Evolutionary conservation across 163 green algal species (phyloP), one percentile per base, ranked within the genome.

Genomic region (Scenedesmus sp.): DNA sequence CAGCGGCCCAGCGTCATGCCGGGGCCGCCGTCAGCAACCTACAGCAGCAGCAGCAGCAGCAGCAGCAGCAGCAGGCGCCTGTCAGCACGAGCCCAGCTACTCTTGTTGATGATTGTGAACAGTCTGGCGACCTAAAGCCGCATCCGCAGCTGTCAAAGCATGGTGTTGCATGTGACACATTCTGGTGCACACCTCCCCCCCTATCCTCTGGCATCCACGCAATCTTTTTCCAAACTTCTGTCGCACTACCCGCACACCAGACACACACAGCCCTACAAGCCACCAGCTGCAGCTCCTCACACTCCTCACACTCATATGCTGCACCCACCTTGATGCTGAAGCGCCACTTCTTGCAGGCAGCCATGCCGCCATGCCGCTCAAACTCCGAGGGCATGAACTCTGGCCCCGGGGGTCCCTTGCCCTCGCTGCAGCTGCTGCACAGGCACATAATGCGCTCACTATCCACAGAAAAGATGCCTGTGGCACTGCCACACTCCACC

Each of bases 341-440:
- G 54, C 93, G 89, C 96, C 96, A 98, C 93, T 98, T 98, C 90
- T 97, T 97, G 59, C 87, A 93, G 15, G 94, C 92, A 0, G 89
- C 94, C 93, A 97, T 95, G 60, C 96, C 96, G 23, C 92, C 92
- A 83, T 98, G 96, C 23, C 94, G 94, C 91, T 98, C 96, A 94
- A 97, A 98, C 93, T 98, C 96, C 4, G 92, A 96, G 54, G 96
- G 95, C 88, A 91, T 87, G 74, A 91, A 91, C 76, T 91, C 88
- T 8, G 74, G 88, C 54, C 88, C 74, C 18, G 57, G 56, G 12
- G 88, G 88, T 7, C 76, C 77, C 60, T 91, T 76, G 76, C 57
- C 57, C 9, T 73, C 16, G 18, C 54, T 70, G 76, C 88, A 91
- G 52, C 18, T 59, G 13, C 59, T 87, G 88, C 88, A 91, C 88